Evolutionary conservation across 352 stramenopile species (phyloP), one percentile per base, ranked within the genome.

Genomic region (Phytopythium cucurbitacearum): DNA sequence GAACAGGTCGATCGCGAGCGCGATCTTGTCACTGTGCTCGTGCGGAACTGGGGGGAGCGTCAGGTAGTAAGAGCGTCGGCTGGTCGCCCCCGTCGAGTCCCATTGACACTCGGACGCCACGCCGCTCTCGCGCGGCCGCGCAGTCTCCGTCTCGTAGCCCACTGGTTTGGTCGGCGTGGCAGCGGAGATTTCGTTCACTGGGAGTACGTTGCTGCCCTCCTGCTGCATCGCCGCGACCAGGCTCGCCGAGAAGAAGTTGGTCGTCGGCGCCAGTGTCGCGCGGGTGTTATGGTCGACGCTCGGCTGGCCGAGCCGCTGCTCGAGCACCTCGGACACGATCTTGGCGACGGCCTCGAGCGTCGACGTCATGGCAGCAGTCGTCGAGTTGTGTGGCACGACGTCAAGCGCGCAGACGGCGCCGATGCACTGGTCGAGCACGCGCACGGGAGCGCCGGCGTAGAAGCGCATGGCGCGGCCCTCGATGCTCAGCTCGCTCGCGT

Each of bases 271-370:
- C 15, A 51, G 33, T 3, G 46, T 51, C 13, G 3, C 46, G 33
- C 46, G 46, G 28, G 33, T n/a, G n/a, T 40, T 13, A 32, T 41
- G 43, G 51, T 3, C 43, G 57, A 10, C 51, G 40, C 13, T 80
- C 63, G 13, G 21, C 46, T 38, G 35, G 34, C n/a, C 36, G 11
- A 87, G 50, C 21, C 82, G 77, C 59, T 92, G 77, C 54, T 92
- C 82, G 12, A 92, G 66, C 12, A 92, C 82, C 43, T 92, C 79
- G 0, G 79, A 89, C n/a, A 86, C 82, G 36, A 92, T 92, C 21
- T 85, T 89, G 5, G 79, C 79, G 37, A 92, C 71, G 0, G 79
- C 77, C 47, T 90, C 82, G 13, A 92, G 71, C 5, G 77, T 92
- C 40, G 75, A 87, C 35, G 62, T 72, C 77, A 88, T 89, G 8